Percentiles rank a stretch among this genome's conserved stretches.
Evolutionary conservation across 192 early-diverging fungal species (phyloP).

Genomic region (Globomyces pollinis-pini): DNA sequence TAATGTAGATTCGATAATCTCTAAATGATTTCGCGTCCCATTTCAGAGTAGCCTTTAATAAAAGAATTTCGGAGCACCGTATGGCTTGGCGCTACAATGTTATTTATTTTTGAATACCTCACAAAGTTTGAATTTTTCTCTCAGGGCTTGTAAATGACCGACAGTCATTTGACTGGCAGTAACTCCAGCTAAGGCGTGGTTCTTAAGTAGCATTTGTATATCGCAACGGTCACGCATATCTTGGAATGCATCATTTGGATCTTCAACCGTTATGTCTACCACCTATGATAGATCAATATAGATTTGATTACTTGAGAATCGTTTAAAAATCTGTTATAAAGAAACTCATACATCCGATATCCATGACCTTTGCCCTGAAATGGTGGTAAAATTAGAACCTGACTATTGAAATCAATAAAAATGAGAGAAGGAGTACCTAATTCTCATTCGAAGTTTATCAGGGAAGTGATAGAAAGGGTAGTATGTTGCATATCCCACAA

Average conservation of each 20-base stretch:
- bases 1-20: constrained; percentile 72
- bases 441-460: constrained; percentile 69
- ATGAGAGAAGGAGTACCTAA: constrained; percentile 51
- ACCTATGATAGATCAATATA: no score
- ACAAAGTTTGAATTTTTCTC: constrained; percentile 65
- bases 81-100: constrained; percentile 65
- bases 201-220: constrained; percentile 50
- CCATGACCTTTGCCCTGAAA: constrained; percentile 81
- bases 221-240: constrained; percentile 84
- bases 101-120: constrained; percentile 41
- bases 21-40: constrained; percentile 32
- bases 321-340: neutral
- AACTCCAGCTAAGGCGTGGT: constrained; percentile 53
- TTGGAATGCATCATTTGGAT: constrained; percentile 83
- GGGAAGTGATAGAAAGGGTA: constrained; percentile 85
- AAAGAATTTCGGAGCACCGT: constrained; percentile 74
- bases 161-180: constrained; percentile 41
- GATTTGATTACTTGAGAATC: no score
- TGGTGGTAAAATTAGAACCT: constrained; percentile 89
- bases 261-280: constrained; percentile 61
- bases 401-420: no score
- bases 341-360: constrained; percentile 28
- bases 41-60: constrained; percentile 46
- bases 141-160: constrained; percentile 39
- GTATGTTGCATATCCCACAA: constrained; percentile 78